Base-by-base conservation (phyloP, 1,284 basidiomycete genomes). In the Cystobasidium slooffiae region DNA sequence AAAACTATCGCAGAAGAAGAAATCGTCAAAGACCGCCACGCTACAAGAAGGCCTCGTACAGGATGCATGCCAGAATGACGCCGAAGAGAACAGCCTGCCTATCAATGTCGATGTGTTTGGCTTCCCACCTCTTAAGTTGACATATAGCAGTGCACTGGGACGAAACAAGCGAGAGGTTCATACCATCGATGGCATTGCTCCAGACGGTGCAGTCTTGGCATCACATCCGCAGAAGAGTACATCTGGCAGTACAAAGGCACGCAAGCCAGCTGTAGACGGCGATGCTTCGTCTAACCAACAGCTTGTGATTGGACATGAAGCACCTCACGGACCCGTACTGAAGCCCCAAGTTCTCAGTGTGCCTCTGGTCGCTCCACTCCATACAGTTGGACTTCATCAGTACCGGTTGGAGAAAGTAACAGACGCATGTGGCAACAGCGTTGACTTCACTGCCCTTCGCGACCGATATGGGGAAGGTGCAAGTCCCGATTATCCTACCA, bases 351-450 rank as follows among this genome's bases (percentile, higher is more conserved):
- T 47, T 2, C 39, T 93, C 18, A 84, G 84, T 63, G 86, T 93
- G 16, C 91, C 92, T 22, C 82, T 93, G 62, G 86, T 87, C 0
- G 84, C 91, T 12, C 84, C 88, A 3, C 83, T 91, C 58, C 86
- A 87, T 72, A 81, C 84, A 1, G 83, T 88, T 5, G 91, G 91
- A 1, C 85, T 84, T 22, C 88, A 91, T 80, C 83, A 86, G 3
- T 92, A 91, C 80, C 85, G 86, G 9, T 84, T 93, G 53, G 90
- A 93, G 79, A 88, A 88, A 76, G 86, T 93, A 22, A 87, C 85
- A 41, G 92, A 94, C 78, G 87, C 88, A 16, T 84, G 89, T 68
- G 92, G 91, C 14, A 93, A 93, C 79, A 80, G 86, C 10, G 84
- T 92, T 16, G 83, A 78, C 12, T 78, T 72, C 49, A n/a, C 75